Conservation (phyloP, 192 early-diverging fungal species). For the Kappamyces sp. region DNA sequence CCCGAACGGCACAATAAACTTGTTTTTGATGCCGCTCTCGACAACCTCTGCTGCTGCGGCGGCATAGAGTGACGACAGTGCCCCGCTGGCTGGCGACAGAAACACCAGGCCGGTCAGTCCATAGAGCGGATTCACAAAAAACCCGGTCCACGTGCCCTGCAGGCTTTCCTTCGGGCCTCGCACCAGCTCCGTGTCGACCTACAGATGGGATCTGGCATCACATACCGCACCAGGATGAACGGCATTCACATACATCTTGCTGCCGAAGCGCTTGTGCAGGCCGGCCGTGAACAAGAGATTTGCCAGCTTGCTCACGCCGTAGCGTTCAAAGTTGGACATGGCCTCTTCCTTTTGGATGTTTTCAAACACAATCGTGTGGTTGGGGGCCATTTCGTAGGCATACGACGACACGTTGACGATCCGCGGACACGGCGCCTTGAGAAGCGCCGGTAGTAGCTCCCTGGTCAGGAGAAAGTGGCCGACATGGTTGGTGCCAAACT, state of each 20-base stretch:
- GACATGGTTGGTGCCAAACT: conserved; percentile 64
- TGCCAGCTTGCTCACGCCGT: conserved; percentile 43
- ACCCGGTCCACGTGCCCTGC: conserved; percentile 2
- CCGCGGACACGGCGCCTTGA: conserved; percentile 15
- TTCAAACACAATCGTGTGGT: conserved; percentile 23
- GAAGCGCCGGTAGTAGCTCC: conserved; percentile 23
- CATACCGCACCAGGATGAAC: conserved; percentile 38
- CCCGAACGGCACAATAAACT: conserved; percentile 32
- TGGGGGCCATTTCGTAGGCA: conserved; percentile 19
- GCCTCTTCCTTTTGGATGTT: conserved; percentile 20
- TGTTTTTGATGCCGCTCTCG: conserved; percentile 25
- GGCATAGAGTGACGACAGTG: conserved; percentile 39
- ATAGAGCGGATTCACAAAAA: background rate
- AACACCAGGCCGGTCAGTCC: conserved; percentile 3
- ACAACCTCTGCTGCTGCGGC: conserved; percentile 38
- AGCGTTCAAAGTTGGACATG: conserved; percentile 14
- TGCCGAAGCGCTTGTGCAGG: conserved; percentile 12
- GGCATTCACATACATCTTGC: conserved; percentile 24
- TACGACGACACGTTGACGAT: conserved; percentile 33
- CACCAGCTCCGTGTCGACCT: conserved; percentile 19
- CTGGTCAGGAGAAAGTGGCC: conserved; percentile 39
- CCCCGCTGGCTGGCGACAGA: conserved; percentile 24
- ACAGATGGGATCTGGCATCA: background rate
- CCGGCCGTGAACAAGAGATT: conserved; percentile 44
- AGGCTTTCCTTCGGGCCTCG: conserved; percentile 14